Percentiles rank a stretch among this genome's conserved stretches.
Conservation (phyloP, 1,139 yeast genomes). For the Taphrina pruni region DNA sequence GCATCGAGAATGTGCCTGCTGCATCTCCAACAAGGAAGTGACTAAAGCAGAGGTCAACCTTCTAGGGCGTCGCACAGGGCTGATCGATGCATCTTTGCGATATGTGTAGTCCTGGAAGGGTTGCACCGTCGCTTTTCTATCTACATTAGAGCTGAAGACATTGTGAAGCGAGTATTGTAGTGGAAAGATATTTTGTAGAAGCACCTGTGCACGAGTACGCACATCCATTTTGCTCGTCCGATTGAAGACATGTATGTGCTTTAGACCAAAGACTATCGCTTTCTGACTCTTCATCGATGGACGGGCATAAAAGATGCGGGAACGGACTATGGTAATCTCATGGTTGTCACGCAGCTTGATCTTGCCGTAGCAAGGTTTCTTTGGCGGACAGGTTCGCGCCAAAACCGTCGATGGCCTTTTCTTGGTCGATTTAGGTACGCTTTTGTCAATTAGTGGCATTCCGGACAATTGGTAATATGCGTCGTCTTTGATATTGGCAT, state of each 20-base stretch:
- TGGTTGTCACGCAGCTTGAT: slow-evolving; percentile 5
- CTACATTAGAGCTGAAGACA: slow-evolving; percentile 41
- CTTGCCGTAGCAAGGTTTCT: slow-evolving; percentile 7
- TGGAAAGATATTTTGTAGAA: slow-evolving; percentile 44
- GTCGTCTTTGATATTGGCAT: slow-evolving; percentile 30
- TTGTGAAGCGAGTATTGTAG: slow-evolving; percentile 43
- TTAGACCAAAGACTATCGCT: slow-evolving; percentile 37
- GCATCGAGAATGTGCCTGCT: slow-evolving; percentile 43
- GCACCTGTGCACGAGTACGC: slow-evolving; percentile 30
- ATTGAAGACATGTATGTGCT: slow-evolving; percentile 29
- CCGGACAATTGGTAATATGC: slow-evolving; percentile 42
- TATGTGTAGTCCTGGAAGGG: slow-evolving; percentile 31
- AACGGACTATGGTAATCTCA: slow-evolving; percentile 41
- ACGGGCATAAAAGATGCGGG: slow-evolving; percentile 41
- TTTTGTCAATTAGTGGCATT: slow-evolving; percentile 19
- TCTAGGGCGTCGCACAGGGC: slow-evolving; percentile 28
- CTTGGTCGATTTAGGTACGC: slow-evolving; percentile 9
- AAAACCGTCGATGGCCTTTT: slow-evolving; percentile 11
- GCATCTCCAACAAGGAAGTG: slow-evolving; percentile 33
- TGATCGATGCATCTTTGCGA: slow-evolving; percentile 3
- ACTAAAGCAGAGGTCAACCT: slow-evolving; percentile 38
- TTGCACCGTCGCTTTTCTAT: slow-evolving; percentile 26
- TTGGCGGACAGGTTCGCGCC: not conserved
- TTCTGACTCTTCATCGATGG: slow-evolving; percentile 29
- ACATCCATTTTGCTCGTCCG: slow-evolving; percentile 8